Base-by-base conservation (phyloP, 2,329 filamentous ascomycete species). In the Ustulina deusta region DNA sequence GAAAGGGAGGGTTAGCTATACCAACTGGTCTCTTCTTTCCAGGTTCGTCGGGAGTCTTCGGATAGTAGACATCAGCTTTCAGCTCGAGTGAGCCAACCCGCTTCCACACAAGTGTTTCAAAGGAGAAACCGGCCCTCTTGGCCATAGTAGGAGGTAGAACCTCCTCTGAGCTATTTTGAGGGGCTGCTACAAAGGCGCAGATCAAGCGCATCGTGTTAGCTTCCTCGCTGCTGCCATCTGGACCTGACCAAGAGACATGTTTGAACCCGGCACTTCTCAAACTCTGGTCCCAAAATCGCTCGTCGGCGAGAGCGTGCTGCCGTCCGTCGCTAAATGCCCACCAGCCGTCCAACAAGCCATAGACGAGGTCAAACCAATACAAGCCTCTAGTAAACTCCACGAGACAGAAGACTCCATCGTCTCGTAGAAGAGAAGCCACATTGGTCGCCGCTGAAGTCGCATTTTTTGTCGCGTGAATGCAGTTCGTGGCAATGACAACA, bases 341-440 rank as follows among this genome's bases (percentile, higher is more conserved):
- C 79, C 79, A 80, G 0, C 79, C 79, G 6, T 80, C 79, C 0
- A 81, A 65, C 6, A 79, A 63, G 1, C 78, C 79, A 54, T 75
- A 78, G 1, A 79, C 72, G 0, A 79, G 29, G 51, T 80, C 77
- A 13, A 78, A 69, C 74, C 75, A 79, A 32, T 59, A 72, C 0
- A 79, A 36, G 1, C 62, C 63, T 7, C 63, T 52, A 0, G 77
- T 79, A 6, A 78, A 54, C 69, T 81, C 80, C 0, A 79, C 48
- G 2, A 81, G 65, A 1, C 68, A 64, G 0, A 81, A 27, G 1
- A 74, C 57, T 10, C 79, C 80, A 34, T 78, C 76, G 0, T 71
- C 67, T 6, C 71, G 71, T 0, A 82, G 67, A 52, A 79, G 63
- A 2, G 60, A 56, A 0, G 70, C 68, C 0, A 80, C 72, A 32